These are phyloP conservation scores for Teratosphaeria gauchensis DNA, from an alignment of 2,329 filamentous ascomycete species.

Conservation along the genomic window DNA sequence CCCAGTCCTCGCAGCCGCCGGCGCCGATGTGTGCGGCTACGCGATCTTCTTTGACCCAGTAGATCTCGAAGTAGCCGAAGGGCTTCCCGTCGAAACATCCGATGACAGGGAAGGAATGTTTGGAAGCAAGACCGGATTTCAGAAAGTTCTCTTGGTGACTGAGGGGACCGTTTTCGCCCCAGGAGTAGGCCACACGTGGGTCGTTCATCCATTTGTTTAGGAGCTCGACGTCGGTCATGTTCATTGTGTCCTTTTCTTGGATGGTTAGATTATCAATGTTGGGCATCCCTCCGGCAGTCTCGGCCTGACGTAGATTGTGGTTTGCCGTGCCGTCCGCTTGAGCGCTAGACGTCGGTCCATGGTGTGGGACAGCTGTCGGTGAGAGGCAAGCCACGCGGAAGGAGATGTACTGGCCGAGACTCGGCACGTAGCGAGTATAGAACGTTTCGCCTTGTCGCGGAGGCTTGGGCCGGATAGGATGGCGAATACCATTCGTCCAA, in stretches of 20 bases:
- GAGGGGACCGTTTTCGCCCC: slow-evolving; percentile 57
- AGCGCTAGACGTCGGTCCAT: slow-evolving; percentile 42
- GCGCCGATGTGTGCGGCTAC: slow-evolving; percentile 59
- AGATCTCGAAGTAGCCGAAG: slow-evolving; percentile 95
- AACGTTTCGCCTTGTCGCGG: slow-evolving; percentile 85
- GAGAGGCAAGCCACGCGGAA: slow-evolving; percentile 75
- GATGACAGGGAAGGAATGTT: slow-evolving; percentile 81
- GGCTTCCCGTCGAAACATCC: slow-evolving; percentile 91
- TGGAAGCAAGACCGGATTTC: slow-evolving; percentile 50
- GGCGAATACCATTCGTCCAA: slow-evolving; percentile 66
- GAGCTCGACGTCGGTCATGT: slow-evolving; percentile 52
- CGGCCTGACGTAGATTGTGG: too few relatives aligned
- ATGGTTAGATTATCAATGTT: neutral
- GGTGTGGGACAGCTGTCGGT: slow-evolving; percentile 52
- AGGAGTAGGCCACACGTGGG: slow-evolving; percentile 73
- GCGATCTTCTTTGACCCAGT: slow-evolving; percentile 92
- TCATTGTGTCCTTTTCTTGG: slow-evolving; percentile 7
- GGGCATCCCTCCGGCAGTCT: neutral
- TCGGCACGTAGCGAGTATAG: slow-evolving; percentile 79
- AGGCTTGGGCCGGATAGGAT: slow-evolving; percentile 80
- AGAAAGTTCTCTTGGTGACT: slow-evolving; percentile 59
- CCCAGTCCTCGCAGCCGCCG: slow-evolving; percentile 72
- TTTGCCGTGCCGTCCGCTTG: too few relatives aligned
- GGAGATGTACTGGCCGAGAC: slow-evolving; percentile 71
- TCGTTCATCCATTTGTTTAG: slow-evolving; percentile 84